Percentiles rank a stretch among this genome's conserved stretches.
phyloP scores from a whole-genome alignment of 176 grass and related monocot species.

The Miscanthus lutarioriparius region DNA sequence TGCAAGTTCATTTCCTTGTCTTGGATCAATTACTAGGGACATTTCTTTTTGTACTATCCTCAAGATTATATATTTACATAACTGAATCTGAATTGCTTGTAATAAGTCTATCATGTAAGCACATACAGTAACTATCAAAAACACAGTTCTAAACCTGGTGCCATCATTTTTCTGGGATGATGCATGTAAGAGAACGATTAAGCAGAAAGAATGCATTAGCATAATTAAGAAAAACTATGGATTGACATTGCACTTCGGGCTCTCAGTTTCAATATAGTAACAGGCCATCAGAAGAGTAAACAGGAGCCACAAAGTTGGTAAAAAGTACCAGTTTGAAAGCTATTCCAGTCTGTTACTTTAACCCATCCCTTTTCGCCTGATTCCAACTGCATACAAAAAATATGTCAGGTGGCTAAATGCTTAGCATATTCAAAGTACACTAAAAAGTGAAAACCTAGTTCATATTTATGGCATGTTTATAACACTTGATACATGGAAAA shows the following conservation, averaged over 20 bases:
- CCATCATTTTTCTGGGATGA: not conserved
- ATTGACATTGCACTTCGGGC: not conserved
- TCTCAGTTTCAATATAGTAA: not conserved
- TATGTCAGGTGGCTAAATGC: conserved; percentile 25
- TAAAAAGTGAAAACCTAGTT: not conserved
- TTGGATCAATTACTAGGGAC: not conserved
- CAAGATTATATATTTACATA: not conserved
- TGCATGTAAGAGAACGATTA: not conserved
- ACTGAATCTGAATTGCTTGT: not conserved
- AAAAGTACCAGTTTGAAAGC: conserved; percentile 63
- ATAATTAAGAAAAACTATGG: not conserved
- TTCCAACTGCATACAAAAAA: conserved; percentile 57
- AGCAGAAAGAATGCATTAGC: not conserved
- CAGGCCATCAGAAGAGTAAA: not conserved
- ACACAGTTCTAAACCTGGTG: not conserved
- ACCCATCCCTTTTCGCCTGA: conserved; percentile 72
- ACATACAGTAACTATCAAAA: conserved; percentile 14
- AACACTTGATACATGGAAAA: not conserved
- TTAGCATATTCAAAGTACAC: not conserved
- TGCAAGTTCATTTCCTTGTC: conserved; percentile 2
- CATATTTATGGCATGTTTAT: not conserved
- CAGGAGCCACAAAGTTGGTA: not conserved
- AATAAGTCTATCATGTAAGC: not conserved
- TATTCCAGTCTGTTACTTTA: conserved; percentile 79
- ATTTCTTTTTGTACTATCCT: not conserved